A percentile compares a stretch with the other conserved stretches of the same genome.
phyloP scores from a whole-genome alignment of 2,329 filamentous ascomycete species.

The Fusarium chlamydosporum region DNA sequence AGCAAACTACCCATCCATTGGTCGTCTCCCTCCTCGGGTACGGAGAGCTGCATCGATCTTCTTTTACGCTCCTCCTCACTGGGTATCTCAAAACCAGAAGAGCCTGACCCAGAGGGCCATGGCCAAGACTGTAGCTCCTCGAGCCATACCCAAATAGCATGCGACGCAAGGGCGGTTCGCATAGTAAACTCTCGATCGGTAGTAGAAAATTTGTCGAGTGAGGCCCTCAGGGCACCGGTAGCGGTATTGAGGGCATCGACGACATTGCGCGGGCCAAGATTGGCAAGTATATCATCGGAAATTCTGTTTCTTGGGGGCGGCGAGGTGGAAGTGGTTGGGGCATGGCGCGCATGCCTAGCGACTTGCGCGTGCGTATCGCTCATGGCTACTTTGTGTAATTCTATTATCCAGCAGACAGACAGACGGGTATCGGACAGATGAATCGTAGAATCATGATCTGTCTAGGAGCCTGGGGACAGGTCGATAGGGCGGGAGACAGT shows the following conservation, averaged over 20 bases:
- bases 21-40: conserved; percentile 46
- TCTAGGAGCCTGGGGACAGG: conserved; percentile 51
- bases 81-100: conserved; percentile 69
- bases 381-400: conserved; percentile 49
- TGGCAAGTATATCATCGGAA: conserved; percentile 71
- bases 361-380: conserved; percentile 53
- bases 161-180: conserved; percentile 77
- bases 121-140: conserved; percentile 75
- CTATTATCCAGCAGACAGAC: conserved; percentile 39
- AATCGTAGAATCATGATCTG: conserved; percentile 49
- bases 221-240: conserved; percentile 67
- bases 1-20: conserved; percentile 79
- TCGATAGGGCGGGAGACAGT: conserved; percentile 42
- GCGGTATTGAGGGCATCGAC: conserved; percentile 71
- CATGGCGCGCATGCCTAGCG: conserved; percentile 54
- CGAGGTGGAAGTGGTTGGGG: conserved; percentile 52
- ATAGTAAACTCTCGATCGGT: conserved; percentile 79
- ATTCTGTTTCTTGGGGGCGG: conserved; percentile 62
- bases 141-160: conserved; percentile 80
- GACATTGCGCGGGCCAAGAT: conserved; percentile 72
- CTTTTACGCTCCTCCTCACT: conserved; percentile 58
- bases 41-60: conserved; percentile 51
- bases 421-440: conserved; percentile 35
- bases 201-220: conserved; percentile 73
- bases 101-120: conserved; percentile 66